Evolutionary conservation across 257 asterid species (phyloP), one percentile per base, ranked within the genome.

Genomic region (Fraxinus americana): DNA sequence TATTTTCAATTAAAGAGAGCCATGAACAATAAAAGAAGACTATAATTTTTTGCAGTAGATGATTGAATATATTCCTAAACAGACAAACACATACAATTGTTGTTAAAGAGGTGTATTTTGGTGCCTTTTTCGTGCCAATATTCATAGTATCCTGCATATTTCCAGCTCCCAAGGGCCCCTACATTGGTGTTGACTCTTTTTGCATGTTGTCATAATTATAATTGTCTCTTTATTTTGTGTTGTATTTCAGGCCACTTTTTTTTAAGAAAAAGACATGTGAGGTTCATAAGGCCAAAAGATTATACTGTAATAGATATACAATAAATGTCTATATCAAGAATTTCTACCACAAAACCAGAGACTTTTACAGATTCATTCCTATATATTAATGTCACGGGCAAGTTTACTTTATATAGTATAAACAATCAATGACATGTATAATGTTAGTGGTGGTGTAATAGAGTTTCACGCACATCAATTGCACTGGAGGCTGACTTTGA

Each of bases 401-500:
- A 45, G 6, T 45, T 11, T 45, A 5, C 54, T 45, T 11, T 14
- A 45, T 10, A 43, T 9, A 48, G 10, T 25, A 25, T 25, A 43
- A 43, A 45, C 10, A 39, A 7, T 39, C 12, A 7, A 11, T 14
- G 5, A 14, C 13, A 45, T 11, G 2, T 45, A 45, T 45, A 3
- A 48, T 34, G 54, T 45, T 14, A 45, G 17, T 1, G 2, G 12
- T 10, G 10, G 27, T 19, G 27, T 57, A 2, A 29, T 34, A 34
- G 36, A 57, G 66, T 17, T 2, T 57, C 4, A 1, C 7, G 65
- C 65, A 57, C 66, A 57, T 57, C 29, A 57, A 29, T 57, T 57
- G 27, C 27, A 57, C 66, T 57, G 27, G 10, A n/a, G 66, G 66
- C 66, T 27, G 10, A 5, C 13, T 78, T 86, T 94, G 78, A 94